Evolutionary conservation across 2,329 filamentous ascomycete species (phyloP).

Genomic region (Coniella vitis): DNA sequence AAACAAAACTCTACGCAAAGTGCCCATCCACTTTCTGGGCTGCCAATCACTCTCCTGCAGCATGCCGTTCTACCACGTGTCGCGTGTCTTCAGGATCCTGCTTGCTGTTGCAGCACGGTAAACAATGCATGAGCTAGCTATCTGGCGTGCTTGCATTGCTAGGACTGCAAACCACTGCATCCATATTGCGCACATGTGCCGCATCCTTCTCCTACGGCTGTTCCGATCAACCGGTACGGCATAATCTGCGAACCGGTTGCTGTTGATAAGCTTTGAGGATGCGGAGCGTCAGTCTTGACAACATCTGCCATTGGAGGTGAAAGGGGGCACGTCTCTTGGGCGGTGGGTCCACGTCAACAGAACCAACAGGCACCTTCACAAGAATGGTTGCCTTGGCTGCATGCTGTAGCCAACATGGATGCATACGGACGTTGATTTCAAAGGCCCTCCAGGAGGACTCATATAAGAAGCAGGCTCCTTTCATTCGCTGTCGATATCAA

Average conservation of each 20-base stretch:
- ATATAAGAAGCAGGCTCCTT: too few species aligned
- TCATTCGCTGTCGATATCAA: too few species aligned
- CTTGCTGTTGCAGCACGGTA: background rate
- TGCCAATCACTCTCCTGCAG: background rate
- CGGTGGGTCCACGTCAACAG: too few species aligned
- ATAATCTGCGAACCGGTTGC: background rate
- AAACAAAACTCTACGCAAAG: background rate
- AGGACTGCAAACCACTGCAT: background rate
- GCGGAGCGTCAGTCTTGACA: too few species aligned
- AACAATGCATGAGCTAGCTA: background rate
- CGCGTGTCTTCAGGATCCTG: background rate
- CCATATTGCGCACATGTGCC: background rate
- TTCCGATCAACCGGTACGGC: background rate
- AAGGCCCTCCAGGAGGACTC: too few species aligned
- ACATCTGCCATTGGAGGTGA: too few species aligned
- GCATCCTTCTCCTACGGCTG: background rate
- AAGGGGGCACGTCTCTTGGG: too few species aligned
- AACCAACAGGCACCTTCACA: too few species aligned
- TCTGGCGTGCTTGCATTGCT: background rate
- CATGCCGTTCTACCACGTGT: background rate
- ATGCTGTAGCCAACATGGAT: too few species aligned
- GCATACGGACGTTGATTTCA: too few species aligned
- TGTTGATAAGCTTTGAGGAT: too few species aligned
- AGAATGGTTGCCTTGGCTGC: too few species aligned
- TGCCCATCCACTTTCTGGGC: slow-evolving; percentile 3